Base-by-base conservation (phyloP, 2,329 filamentous ascomycete species). In the Lithohypha guttulata region DNA sequence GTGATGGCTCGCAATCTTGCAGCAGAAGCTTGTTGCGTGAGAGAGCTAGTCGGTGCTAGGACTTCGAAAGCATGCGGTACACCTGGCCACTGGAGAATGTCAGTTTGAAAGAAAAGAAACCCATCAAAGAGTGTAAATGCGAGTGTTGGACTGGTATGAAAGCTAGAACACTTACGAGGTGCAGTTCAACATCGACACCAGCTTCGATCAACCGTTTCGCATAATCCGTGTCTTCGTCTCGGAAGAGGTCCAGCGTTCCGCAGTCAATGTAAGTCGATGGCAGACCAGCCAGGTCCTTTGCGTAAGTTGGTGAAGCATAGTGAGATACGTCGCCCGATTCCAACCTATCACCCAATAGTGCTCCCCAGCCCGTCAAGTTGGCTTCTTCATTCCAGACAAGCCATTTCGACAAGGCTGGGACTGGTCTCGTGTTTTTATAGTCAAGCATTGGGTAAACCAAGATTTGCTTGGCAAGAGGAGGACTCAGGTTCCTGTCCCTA, bases 391-490 rank as follows among this genome's bases (percentile, higher is more conserved):
- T 53, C 62, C 64, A 69, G 13, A 53, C 53, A 0, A 55, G 52
- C 20, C 58, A 53, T 3, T 50, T 48, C 17, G 56, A 54, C 33
- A 61, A 56, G 10, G 60, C 55, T 10, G 45, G 44, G n/a, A 54
- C 52, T 3, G 57, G 57, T 6, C 43, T 43, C n/a, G 43, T 51
- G n/a, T 55, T 53, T 28, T 55, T 59, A 32, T 69, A 62, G 47
- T 70, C 65, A 9, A 70, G 52, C 66, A 70, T 70, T 3, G 64
- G 65, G 34, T 63, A 63, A 31, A 64, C 53, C 8, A 70, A 56
- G 30, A 69, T 55, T 51, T 67, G 59, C 51, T 59, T 62, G 27
- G 51, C 59, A 39, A 59, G 46, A 26, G 47, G 53, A 39, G 50
- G 62, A 29, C 42, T 48, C 4, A 51, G 40, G 8, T 27, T 47